phyloP scores from a whole-genome alignment of 2,329 filamentous ascomycete species.

The Exophiala spinifera region DNA sequence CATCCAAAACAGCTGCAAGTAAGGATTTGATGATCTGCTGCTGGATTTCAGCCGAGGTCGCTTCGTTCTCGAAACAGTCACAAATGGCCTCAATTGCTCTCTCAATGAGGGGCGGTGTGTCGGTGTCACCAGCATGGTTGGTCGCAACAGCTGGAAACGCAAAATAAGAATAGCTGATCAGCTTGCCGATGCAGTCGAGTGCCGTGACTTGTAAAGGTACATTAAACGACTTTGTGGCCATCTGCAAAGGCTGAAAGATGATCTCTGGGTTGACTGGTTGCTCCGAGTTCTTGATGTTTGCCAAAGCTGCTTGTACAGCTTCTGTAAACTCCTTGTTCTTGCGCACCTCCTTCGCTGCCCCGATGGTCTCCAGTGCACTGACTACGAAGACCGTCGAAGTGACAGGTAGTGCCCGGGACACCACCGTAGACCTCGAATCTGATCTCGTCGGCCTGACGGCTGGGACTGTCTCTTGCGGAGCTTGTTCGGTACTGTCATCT shows the following conservation, averaged over 20 bases:
- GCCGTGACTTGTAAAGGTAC: conserved; percentile 83
- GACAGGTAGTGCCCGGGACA: conserved; percentile 60
- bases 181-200: conserved; percentile 95
- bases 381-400: conserved; percentile 96
- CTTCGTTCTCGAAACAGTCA: conserved; percentile 97
- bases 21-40: conserved; percentile 98
- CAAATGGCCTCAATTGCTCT: conserved; percentile 98
- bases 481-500: conserved; percentile 25
- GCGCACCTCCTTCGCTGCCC: conserved; percentile 83
- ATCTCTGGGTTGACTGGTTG: conserved; percentile 83
- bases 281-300: conserved; percentile 81
- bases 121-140: conserved; percentile 42
- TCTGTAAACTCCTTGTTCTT: conserved; percentile 82
- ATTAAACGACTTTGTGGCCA: conserved; percentile 83
- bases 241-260: conserved; percentile 83
- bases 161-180: conserved; percentile 98
- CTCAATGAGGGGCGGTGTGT: conserved; percentile 75
- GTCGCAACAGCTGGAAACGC: conserved; percentile 61
- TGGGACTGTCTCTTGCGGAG: neutral
- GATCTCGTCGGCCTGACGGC: conserved; percentile 43
- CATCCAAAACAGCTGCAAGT: conserved; percentile 90
- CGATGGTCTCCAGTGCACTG: conserved; percentile 87
- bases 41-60: conserved; percentile 86
- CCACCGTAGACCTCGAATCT: conserved; percentile 59
- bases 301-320: conserved; percentile 74